A percentile compares a stretch with the other conserved stretches of the same genome.
Conservation (phyloP, 306 rosid species). For the Gillenia trifoliata region DNA sequence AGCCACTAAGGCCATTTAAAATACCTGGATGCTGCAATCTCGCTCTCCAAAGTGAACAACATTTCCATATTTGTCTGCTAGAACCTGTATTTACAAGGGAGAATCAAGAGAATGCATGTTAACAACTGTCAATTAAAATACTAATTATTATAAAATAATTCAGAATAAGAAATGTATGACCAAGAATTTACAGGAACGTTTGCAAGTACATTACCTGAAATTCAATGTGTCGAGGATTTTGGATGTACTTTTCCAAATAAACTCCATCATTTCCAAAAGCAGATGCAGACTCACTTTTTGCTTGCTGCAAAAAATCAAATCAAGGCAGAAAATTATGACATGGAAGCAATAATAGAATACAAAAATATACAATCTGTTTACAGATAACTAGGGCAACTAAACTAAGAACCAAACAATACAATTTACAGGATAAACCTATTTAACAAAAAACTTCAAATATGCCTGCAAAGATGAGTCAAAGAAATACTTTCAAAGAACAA, state of each 20-base stretch:
- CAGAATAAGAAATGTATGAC: neutral
- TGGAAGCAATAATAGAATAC: neutral
- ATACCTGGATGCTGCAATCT: constrained; percentile 98
- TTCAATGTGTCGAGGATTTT: constrained; percentile 96
- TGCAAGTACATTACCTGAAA: constrained; percentile 63
- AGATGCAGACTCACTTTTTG: constrained; percentile 97
- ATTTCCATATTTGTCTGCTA: constrained; percentile 86
- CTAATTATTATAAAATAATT: neutral
- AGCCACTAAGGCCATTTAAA: constrained; percentile 2
- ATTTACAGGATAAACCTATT: neutral
- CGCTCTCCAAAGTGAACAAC: constrained; percentile 99
- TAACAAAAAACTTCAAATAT: neutral
- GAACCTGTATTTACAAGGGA: constrained; percentile 56
- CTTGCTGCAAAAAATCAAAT: constrained; percentile 62
- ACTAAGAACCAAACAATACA: neutral
- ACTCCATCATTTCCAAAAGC: constrained; percentile 99
- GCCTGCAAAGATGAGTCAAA: neutral
- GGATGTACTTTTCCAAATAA: constrained; percentile 92
- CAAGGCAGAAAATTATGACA: constrained; percentile 11
- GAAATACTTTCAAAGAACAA: neutral
- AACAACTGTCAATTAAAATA: neutral
- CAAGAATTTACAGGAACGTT: neutral
- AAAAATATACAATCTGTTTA: neutral
- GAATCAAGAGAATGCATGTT: neutral
- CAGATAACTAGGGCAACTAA: neutral